phyloP scores from a whole-genome alignment of 2,329 filamentous ascomycete species.

The Aspergillus novofumigatus region DNA sequence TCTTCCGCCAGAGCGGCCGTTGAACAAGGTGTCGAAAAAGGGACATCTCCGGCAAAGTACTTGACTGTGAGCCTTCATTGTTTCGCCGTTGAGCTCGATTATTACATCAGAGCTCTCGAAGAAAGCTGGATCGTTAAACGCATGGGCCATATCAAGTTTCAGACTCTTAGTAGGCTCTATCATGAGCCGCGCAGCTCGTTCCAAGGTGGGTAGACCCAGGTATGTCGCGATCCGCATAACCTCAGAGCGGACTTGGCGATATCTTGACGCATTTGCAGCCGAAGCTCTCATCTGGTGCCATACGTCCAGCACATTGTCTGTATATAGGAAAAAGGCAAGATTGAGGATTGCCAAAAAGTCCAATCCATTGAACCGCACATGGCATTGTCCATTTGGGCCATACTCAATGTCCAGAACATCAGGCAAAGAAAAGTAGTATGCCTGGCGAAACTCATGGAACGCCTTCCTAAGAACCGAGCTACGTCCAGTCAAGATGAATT shows the following conservation, averaged over 20 bases:
- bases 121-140: conserved; percentile 64
- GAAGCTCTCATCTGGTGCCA: conserved; percentile 75
- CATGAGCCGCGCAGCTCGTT: conserved; percentile 74
- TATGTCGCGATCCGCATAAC: conserved; percentile 79
- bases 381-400: conserved; percentile 47
- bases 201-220: conserved; percentile 67
- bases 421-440: conserved; percentile 52
- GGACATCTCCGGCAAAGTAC: conserved; percentile 80
- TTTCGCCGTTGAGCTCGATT: conserved; percentile 70
- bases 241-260: conserved; percentile 75
- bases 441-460: conserved; percentile 55
- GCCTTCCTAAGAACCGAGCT: conserved; percentile 64
- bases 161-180: conserved; percentile 60
- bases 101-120: conserved; percentile 77
- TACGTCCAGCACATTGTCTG: conserved; percentile 73
- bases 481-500: conserved; percentile 72
- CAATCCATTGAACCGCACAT: conserved; percentile 64
- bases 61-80: conserved; percentile 68
- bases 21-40: conserved; percentile 87
- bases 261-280: conserved; percentile 63
- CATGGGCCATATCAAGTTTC: conserved; percentile 65
- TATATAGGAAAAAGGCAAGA: conserved; percentile 74
- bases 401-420: conserved; percentile 59
- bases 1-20: conserved; percentile 76
- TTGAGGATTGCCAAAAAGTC: conserved; percentile 79